Evolutionary conservation across 108 stramenopile species (phyloP).

Genomic region (Asterionellopsis glacialis): DNA sequence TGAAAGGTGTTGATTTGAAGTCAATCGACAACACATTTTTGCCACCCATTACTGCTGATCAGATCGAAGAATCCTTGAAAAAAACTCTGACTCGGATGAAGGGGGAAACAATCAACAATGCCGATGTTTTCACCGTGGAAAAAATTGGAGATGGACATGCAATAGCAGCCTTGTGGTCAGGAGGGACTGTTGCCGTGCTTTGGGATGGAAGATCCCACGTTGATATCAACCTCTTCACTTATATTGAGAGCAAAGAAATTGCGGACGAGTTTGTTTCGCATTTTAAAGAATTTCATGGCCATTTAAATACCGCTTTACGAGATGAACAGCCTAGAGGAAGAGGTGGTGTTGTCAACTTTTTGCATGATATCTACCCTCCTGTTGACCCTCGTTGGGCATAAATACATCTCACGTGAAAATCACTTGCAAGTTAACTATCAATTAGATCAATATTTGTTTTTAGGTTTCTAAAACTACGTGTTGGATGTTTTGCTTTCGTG

Average conservation of each 20-base stretch:
- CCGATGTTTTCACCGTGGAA: not conserved
- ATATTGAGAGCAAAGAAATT: conserved; percentile 25
- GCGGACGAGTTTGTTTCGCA: not conserved
- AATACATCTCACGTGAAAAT: not conserved
- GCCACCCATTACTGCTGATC: not conserved
- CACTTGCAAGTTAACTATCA: too few species aligned
- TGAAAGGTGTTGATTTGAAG: not conserved
- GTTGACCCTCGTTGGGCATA: not conserved
- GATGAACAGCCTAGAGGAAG: conserved; percentile 50
- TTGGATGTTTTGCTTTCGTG: too few species aligned
- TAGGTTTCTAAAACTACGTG: too few species aligned
- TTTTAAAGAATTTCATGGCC: conserved; percentile 1
- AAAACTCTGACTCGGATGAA: not conserved
- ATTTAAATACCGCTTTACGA: conserved; percentile 15
- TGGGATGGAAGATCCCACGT: conserved; percentile 63
- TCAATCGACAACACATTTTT: not conserved
- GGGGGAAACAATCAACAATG: not conserved
- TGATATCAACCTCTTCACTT: conserved; percentile 58
- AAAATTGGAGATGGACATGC: conserved; percentile 57
- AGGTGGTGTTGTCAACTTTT: conserved; percentile 42
- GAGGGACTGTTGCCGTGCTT: conserved; percentile 33
- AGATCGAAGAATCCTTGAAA: not conserved
- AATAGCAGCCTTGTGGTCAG: conserved; percentile 20
- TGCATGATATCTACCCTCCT: conserved; percentile 20
- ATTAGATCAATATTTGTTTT: too few species aligned